These are phyloP conservation scores for Diaporthe citrichinensis DNA, from an alignment of 2,329 filamentous ascomycete species.

Conservation along the genomic window DNA sequence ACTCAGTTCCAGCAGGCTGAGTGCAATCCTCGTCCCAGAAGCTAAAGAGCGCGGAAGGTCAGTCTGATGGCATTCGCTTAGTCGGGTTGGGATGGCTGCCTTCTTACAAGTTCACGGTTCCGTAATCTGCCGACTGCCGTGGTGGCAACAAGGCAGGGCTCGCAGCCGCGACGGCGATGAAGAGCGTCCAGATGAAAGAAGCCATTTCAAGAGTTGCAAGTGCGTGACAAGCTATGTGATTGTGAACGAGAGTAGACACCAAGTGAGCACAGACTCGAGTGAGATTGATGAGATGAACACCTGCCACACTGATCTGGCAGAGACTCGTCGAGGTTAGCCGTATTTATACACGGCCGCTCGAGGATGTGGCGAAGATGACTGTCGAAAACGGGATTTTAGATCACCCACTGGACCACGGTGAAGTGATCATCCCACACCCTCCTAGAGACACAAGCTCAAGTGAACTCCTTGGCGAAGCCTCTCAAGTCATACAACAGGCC, in stretches of 20 bases:
- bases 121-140: not conserved
- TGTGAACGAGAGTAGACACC: not conserved
- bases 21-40: slow-evolving; percentile 11
- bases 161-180: not conserved
- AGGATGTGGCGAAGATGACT: not conserved
- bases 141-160: not conserved
- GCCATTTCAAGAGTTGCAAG: not conserved
- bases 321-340: too few relatives aligned
- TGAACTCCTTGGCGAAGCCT: not conserved
- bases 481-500: not conserved
- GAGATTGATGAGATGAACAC: not conserved
- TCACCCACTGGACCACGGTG: not conserved
- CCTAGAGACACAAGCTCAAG: not conserved
- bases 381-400: not conserved
- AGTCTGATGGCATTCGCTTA: not conserved
- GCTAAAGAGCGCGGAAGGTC: not conserved
- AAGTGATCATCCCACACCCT: not conserved
- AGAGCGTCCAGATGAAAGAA: not conserved
- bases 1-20: not conserved
- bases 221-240: too few relatives aligned
- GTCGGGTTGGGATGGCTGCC: too few relatives aligned
- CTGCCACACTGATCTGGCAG: not conserved
- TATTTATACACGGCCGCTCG: not conserved
- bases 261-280: not conserved
- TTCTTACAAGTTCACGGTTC: slow-evolving; percentile 16